Base-by-base conservation (phyloP, 768 basidiomycete genomes). In the Butyriboletus loyo region DNA sequence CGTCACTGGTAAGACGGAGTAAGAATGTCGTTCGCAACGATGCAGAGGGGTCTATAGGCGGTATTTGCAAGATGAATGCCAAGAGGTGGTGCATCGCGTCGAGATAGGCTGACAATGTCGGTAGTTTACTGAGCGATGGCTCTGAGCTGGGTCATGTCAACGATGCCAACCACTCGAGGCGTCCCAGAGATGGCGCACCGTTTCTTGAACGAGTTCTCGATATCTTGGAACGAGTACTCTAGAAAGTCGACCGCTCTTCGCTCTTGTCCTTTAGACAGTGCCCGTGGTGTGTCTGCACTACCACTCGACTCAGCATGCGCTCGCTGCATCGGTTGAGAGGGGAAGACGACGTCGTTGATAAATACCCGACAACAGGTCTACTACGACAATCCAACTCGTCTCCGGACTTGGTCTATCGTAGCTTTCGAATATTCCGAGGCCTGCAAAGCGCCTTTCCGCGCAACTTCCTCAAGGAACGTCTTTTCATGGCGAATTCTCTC, bases 171-270 rank as follows among this genome's bases (percentile, higher is more conserved):
- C 19, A 42, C 32, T 28, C 9, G n/a, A 4, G 11, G 17, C 9
- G 6, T 17, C 21, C 8, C 27, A 35, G 46, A 51, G 21, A 22
- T n/a, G 30, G 69, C 82, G 37, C 52, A 89, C 88, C 89, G 82
- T 71, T 88, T 91, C 70, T 85, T 89, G 72, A 76, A 87, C 27
- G 81, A 79, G 19, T 85, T 72, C n/a, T 79, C 86, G 25, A 89
- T 70, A 15, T 84, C 77, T 21, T 89, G 72, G 57, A 89, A 83
- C 50, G 75, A 66, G 19, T 80, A 80, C 45, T 91, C 89, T 6
- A 91, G 71, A 61, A 81, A 86, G 21, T 80, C 79, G 7, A 84
- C 71, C 0, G 87, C 74, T 51, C 79, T 80, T 36, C 82, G 75
- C 62, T 91, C 88, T 67, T 92, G 88, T 17, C 53, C 66, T 21